These are phyloP conservation scores for Barnettozyma wickerhamii DNA, from an alignment of 805 yeast species.

Conservation along the genomic window DNA sequence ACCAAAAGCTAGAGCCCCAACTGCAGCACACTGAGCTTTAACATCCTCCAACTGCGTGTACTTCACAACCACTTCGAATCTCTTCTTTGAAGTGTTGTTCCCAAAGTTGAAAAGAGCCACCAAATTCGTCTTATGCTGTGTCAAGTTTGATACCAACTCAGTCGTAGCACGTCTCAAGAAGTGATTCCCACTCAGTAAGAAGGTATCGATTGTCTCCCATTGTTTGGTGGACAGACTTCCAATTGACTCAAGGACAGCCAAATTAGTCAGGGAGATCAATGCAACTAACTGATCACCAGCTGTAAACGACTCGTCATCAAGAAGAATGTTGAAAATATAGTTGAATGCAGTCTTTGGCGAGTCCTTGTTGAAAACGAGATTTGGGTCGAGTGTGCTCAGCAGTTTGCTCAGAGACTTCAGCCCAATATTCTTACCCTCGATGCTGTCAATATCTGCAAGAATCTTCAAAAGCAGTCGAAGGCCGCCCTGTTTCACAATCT, in stretches of 20 bases:
- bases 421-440: constrained; percentile 25
- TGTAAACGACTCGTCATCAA: constrained; percentile 18
- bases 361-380: constrained; percentile 30
- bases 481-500: constrained; percentile 44
- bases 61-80: constrained; percentile 39
- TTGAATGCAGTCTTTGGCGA: constrained; percentile 22
- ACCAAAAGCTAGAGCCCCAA: constrained; percentile 33
- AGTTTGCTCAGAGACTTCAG: constrained; percentile 40
- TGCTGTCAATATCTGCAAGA: constrained; percentile 8
- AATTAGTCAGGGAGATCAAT: constrained; percentile 61
- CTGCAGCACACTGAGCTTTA: constrained; percentile 39
- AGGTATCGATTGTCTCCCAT: constrained; percentile 43
- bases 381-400: constrained; percentile 43
- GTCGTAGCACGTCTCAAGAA: constrained; percentile 54
- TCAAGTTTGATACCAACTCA: constrained; percentile 61
- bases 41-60: constrained; percentile 34
- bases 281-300: constrained; percentile 44
- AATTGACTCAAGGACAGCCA: constrained; percentile 41
- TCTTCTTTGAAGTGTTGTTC: constrained; percentile 30
- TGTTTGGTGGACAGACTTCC: constrained; percentile 30
- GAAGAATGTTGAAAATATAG: constrained; percentile 36
- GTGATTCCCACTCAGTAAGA: constrained; percentile 40
- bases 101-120: constrained; percentile 59
- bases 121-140: constrained; percentile 35
- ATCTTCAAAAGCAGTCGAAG: constrained; percentile 32